phyloP scores from a whole-genome alignment of 228 moss, liverwort and hornwort species.

The Sphagnum fallax region DNA sequence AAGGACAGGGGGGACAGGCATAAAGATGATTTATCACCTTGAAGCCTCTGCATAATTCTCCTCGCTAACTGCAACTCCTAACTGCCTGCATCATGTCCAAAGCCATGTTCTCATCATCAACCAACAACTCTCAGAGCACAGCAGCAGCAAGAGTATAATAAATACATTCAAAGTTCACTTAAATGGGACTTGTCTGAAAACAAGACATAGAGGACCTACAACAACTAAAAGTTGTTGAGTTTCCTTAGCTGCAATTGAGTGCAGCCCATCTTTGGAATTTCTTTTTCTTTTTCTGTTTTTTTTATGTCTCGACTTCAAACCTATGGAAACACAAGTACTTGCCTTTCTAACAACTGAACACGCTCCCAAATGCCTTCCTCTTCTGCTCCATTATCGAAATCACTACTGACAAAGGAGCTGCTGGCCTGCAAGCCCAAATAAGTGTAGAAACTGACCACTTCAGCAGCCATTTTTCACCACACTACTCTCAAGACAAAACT shows the following conservation, averaged over 20 bases:
- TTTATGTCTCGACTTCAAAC: neutral
- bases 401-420: conserved; percentile 19
- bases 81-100: conserved; percentile 29
- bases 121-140: neutral
- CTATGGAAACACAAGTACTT: conserved; percentile 1
- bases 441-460: conserved; percentile 2
- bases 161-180: neutral
- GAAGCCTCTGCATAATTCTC: conserved; percentile 49
- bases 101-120: conserved; percentile 1
- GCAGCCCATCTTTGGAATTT: neutral
- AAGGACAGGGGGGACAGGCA: conserved; percentile 1
- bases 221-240: neutral
- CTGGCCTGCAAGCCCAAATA: conserved; percentile 20
- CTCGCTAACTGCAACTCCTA: conserved; percentile 54
- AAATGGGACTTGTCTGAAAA: neutral
- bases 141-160: neutral
- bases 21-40: conserved; percentile 46
- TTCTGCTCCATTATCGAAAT: conserved; percentile 44
- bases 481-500: neutral
- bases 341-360: conserved; percentile 51
- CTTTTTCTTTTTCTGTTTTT: neutral
- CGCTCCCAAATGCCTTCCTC: conserved; percentile 48
- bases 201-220: neutral
- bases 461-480: neutral
- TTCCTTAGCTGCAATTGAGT: neutral